phyloP scores from a whole-genome alignment of 2,329 filamentous ascomycete genomes.

The Aspergillus sp. region DNA sequence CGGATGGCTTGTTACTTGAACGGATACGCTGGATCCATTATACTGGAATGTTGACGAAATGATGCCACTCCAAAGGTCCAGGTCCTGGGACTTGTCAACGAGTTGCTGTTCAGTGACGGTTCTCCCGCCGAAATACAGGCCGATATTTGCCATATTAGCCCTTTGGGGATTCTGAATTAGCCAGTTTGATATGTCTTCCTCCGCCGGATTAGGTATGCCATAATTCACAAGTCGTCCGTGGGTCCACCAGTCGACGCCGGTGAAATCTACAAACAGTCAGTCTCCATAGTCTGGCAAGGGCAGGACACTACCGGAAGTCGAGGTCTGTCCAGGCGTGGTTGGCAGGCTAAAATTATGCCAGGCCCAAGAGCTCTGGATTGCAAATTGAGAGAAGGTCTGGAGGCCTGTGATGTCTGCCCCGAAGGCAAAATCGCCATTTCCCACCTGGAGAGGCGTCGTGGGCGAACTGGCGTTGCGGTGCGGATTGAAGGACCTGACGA shows the following conservation, averaged over 20 bases:
- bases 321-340: neutral
- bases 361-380: constrained; percentile 45
- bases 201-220: constrained; percentile 41
- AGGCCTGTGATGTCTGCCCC: constrained; percentile 48
- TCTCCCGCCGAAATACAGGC: constrained; percentile 40
- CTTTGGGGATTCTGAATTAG: constrained; percentile 55
- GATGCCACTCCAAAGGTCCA: constrained; percentile 9
- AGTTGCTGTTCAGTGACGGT: constrained; percentile 43
- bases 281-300: too few relatives aligned
- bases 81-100: neutral
- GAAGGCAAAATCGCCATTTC: constrained; percentile 51
- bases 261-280: constrained; percentile 34
- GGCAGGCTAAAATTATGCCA: constrained; percentile 40
- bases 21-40: neutral
- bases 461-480: constrained; percentile 49
- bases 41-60: constrained; percentile 2
- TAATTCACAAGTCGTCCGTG: constrained; percentile 47
- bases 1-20: neutral
- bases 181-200: constrained; percentile 52
- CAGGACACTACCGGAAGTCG: too few relatives aligned
- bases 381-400: constrained; percentile 46
- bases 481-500: constrained; percentile 44
- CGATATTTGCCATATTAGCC: constrained; percentile 51
- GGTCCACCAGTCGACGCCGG: constrained; percentile 46
- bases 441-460: constrained; percentile 54